Evolutionary conservation across 306 rosid genomes (phyloP), one percentile per base, ranked within the genome.

Genomic region (Ziziphus jujuba): DNA sequence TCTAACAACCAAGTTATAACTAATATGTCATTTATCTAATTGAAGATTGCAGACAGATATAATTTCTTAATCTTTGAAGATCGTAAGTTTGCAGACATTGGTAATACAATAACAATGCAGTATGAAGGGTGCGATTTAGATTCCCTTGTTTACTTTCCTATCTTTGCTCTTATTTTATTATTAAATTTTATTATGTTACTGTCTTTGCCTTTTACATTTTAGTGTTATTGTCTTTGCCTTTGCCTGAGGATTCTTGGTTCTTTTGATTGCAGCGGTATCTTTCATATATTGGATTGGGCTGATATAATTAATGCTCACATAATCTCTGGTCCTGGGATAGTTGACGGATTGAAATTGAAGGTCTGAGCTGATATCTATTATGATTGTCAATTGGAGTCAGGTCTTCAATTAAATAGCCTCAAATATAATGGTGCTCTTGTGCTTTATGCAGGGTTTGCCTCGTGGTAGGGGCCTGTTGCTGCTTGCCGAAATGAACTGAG

Each of bases 401-500:
- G 52, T 25, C 59, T 56, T n/a, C 43, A 53, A 67, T 52, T 63
- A 61, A 55, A 13, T 56, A 44, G 15, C 68, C 66, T 11, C 24
- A 38, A 28, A 44, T 61, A 3, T 25, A 21, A 56, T 54, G 20
- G 7, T n/a, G n/a, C 28, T 33, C 44, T 45, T 71, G 73, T 51
- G 48, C 69, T 59, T 38, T 74, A 60, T 63, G 14, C 67, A 89
- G 95, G 98, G 98, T 43, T 81, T 92, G 80, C 97, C 91, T 19
- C 84, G 35, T n/a, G 98, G 97, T 16, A 82, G 87, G 81, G 97
- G 91, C 49, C 78, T 92, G 44, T 71, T 92, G 80, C 75, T 92
- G 71, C 95, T 89, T 35, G 98, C 95, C 45, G 98, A 92, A 85
- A 92, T 92, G 98, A 92, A 97, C 83, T 89, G 95, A 40, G 85